These are phyloP conservation scores for Auriscalpium orientale DNA, from an alignment of 768 basidiomycete species.

Conservation along the genomic window DNA sequence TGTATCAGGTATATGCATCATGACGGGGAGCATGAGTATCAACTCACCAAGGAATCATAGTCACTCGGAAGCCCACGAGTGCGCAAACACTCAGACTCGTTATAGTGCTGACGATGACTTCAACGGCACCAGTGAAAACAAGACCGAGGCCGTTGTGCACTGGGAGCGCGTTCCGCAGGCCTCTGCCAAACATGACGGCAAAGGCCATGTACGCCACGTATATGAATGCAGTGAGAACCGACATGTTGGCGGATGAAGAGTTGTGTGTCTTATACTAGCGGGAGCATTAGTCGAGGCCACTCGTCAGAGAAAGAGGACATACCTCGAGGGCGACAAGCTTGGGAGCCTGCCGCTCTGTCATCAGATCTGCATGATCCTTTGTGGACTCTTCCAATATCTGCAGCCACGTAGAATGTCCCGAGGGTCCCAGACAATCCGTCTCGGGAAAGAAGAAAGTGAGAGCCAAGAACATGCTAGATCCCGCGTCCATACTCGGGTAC, in stretches of 20 bases:
- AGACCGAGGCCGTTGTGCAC: constrained; percentile 90
- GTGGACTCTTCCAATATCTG: constrained; percentile 42
- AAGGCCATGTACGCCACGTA: constrained; percentile 74
- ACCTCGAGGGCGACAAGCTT: constrained; percentile 41
- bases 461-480: constrained; percentile 64
- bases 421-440: constrained; percentile 54
- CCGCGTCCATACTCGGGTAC: constrained; percentile 37
- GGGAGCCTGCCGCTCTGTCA: constrained; percentile 35
- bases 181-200: constrained; percentile 66
- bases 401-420: constrained; percentile 60
- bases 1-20: neutral
- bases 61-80: constrained; percentile 79
- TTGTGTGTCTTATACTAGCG: constrained; percentile 46
- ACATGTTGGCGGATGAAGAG: constrained; percentile 39
- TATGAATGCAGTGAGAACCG: constrained; percentile 61
- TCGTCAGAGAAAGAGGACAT: constrained; percentile 8
- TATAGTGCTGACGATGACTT: constrained; percentile 87
- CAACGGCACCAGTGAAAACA: constrained; percentile 87
- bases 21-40: constrained; percentile 5
- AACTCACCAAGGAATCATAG: constrained; percentile 81
- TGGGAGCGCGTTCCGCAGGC: constrained; percentile 68
- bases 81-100: constrained; percentile 92
- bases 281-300: neutral
- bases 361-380: constrained; percentile 27
- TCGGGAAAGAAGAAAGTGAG: constrained; percentile 81